Percentiles rank a stretch among this genome's conserved stretches.
Evolutionary conservation across 148 eudicot genomes (phyloP).

Genomic region (Chenopodium suecicum): DNA sequence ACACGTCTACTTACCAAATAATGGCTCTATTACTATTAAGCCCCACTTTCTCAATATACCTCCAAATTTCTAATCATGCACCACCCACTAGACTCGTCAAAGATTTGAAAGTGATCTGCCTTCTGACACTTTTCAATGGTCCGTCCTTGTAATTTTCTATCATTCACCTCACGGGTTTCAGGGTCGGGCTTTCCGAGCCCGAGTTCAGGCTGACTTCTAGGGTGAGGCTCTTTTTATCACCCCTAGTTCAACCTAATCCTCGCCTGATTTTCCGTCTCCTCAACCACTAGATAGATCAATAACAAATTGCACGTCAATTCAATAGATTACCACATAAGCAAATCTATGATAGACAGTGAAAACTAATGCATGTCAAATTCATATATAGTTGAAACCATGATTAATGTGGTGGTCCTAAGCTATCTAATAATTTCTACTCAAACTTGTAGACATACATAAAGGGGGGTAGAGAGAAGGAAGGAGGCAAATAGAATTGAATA

Average conservation of each 20-base stretch:
- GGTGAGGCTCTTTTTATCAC: too few relatives aligned
- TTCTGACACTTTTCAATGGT: background rate
- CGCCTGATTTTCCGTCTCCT: background rate
- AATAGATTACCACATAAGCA: background rate
- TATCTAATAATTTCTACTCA: conserved; percentile 9
- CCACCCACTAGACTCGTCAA: conserved; percentile 22
- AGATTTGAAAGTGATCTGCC: conserved; percentile 3
- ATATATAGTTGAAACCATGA: conserved; percentile 15
- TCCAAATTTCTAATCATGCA: conserved; percentile 13
- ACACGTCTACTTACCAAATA: conserved; percentile 21
- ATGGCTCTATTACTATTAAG: conserved; percentile 8
- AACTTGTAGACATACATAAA: background rate
- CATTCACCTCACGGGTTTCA: background rate
- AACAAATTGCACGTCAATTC: background rate
- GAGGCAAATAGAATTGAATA: background rate
- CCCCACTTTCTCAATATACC: conserved; percentile 14
- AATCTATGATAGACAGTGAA: background rate
- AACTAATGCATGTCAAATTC: background rate
- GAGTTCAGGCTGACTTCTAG: too few relatives aligned
- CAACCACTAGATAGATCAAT: background rate
- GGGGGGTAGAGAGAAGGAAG: background rate
- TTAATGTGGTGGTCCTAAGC: background rate
- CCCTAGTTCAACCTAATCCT: background rate
- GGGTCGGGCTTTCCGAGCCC: too few relatives aligned
- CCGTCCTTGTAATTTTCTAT: conserved; percentile 17